Base-by-base conservation (phyloP, 2,329 filamentous ascomycete species). In the Amauroascus verrucosus region DNA sequence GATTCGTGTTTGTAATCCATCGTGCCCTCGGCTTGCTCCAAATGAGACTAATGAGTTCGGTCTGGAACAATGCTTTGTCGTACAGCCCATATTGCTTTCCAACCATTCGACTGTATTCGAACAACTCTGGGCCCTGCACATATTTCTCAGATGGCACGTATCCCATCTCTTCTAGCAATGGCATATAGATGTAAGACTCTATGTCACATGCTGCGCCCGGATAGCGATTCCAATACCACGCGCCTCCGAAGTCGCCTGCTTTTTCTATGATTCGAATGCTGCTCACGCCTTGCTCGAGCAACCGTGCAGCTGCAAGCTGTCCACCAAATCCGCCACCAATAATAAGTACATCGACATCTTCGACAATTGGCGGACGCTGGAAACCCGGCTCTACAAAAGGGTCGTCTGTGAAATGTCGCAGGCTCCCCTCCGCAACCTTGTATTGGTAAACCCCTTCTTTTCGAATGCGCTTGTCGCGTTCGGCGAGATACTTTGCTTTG, bases 131-230 rank as follows among this genome's bases (percentile, higher is more conserved):
- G 0, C 72, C 75, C 8, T 65, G 65, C 0, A 72, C 65, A 57
- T 77, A 78, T 40, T 71, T 71, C 41, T 77, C 68, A 14, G 68
- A 75, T 0, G 81, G 81, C 62, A 82, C 73, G 60, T 80, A 82
- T 0, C 75, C 75, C 1, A 72, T 80, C 63, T 83, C 79, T 56
- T 83, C 80, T 1, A 83, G 70, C 11, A 81, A 64, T 2, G 80
- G 79, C 65, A 83, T 64, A 59, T 83, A 84, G n/a, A 74, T 69
- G 58, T 78, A 81, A 49, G 72, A 72, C 63, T 84, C 81, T 2
- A 81, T 66, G 59, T 84, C 81, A 60, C 80, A 83, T 57, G 64
- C 66, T 3, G 74, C 57, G 2, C 75, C 74, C 1, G 74, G 73
- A 53, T 76, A 76, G 8, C 69, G 64, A 45, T 76, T 75, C 70